phyloP scores from a whole-genome alignment of 495 filamentous ascomycete species.

The Penicillium coprophilum region DNA sequence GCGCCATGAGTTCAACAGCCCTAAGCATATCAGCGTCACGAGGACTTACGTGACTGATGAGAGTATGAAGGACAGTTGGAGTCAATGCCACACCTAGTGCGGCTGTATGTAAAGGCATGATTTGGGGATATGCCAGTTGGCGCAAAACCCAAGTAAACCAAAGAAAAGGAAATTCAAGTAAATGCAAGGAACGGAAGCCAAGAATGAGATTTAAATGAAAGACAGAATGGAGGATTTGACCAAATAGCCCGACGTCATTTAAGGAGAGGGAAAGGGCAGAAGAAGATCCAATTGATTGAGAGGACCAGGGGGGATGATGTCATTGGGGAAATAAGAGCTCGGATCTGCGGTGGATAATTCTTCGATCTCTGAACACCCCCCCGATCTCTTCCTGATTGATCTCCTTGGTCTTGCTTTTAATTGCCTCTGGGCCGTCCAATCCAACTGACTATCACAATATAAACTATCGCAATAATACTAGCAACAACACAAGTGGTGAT shows the following conservation, averaged over 20 bases:
- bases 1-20: constrained; percentile 14
- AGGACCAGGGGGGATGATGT: neutral
- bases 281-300: neutral
- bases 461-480: constrained; percentile 50
- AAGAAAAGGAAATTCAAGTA: too few relatives aligned
- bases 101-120: constrained; percentile 70
- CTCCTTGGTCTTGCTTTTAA: constrained; percentile 2
- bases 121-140: neutral
- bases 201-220: neutral
- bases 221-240: neutral
- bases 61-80: constrained; percentile 74
- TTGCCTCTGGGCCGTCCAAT: too few relatives aligned
- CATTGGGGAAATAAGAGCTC: neutral
- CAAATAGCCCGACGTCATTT: constrained; percentile 1
- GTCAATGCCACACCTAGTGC: constrained; percentile 71
- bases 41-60: constrained; percentile 68
- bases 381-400: neutral
- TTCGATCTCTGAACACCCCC: neutral
- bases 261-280: neutral
- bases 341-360: neutral
- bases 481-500: constrained; percentile 62
- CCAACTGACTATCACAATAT: constrained; percentile 31
- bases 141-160: neutral
- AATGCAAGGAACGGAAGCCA: neutral
- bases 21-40: neutral